phyloP scores from a whole-genome alignment of 257 asterid genomes.

The Galeopsis tetrahit region DNA sequence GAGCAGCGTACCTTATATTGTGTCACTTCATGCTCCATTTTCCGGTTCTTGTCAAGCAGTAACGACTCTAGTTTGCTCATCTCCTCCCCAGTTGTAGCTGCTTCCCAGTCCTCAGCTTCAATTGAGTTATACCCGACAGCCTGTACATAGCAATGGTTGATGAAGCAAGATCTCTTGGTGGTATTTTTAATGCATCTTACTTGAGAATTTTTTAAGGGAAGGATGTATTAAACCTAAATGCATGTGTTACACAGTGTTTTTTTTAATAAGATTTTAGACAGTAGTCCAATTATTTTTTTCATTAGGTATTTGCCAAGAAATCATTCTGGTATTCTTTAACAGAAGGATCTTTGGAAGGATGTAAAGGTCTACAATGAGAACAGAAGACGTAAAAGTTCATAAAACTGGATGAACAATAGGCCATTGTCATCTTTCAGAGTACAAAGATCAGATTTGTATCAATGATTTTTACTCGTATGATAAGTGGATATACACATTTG shows the following conservation, averaged over 20 bases:
- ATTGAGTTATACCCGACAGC: conserved; percentile 99
- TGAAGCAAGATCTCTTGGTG: conserved; percentile 15
- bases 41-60: conserved; percentile 96
- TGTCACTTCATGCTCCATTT: conserved; percentile 97
- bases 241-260: neutral
- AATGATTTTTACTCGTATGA: neutral
- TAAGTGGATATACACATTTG: neutral
- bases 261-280: conserved; percentile 19
- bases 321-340: neutral
- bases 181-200: conserved; percentile 10
- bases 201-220: neutral
- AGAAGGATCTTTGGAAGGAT: conserved; percentile 26
- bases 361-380: conserved; percentile 31
- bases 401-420: conserved; percentile 4
- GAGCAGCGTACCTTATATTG: conserved; percentile 71
- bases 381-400: conserved; percentile 18
- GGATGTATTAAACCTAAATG: neutral
- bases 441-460: neutral
- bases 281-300: conserved; percentile 7
- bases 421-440: conserved; percentile 16
- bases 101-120: conserved; percentile 99
- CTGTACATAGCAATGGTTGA: conserved; percentile 43
- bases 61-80: conserved; percentile 95
- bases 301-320: conserved; percentile 14
- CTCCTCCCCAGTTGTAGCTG: conserved; percentile 96